Evolutionary conservation across 768 basidiomycete species (phyloP).

Genomic region (Lentinula sp.): DNA sequence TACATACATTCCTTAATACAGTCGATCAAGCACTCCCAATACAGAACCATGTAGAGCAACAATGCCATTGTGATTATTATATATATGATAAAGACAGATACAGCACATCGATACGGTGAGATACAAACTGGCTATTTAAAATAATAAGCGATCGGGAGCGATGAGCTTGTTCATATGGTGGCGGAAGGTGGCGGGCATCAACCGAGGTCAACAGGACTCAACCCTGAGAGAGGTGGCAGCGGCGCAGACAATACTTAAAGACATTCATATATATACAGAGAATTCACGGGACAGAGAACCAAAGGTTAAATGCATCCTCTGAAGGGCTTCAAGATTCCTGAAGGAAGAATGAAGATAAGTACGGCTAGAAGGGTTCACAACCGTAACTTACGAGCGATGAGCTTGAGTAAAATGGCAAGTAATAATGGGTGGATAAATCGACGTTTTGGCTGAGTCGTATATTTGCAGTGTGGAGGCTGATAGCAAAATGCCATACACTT

Average conservation of each 20-base stretch:
- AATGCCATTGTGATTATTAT: too few species aligned
- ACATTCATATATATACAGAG: background rate
- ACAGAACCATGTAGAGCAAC: too few species aligned
- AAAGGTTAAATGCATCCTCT: background rate
- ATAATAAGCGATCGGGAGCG: too few species aligned
- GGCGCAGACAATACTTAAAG: background rate
- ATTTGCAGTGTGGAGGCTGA: conserved; percentile 18
- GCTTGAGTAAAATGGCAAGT: background rate
- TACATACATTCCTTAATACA: too few species aligned
- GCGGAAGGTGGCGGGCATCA: too few species aligned
- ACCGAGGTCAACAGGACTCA: too few species aligned
- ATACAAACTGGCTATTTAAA: too few species aligned
- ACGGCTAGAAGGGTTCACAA: background rate
- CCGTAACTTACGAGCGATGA: background rate
- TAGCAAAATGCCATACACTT: conserved; percentile 22
- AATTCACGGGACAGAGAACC: background rate
- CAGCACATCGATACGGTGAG: too few species aligned
- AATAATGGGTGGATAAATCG: background rate
- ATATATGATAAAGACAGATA: too few species aligned
- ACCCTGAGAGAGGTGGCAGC: background rate
- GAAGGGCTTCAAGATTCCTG: background rate
- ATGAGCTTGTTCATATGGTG: too few species aligned
- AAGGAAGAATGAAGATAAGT: background rate
- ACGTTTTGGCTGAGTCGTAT: background rate
- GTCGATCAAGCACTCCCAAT: too few species aligned